Evolutionary conservation across 192 early-diverging fungal genomes (phyloP), one percentile per base, ranked within the genome.

Genomic region (Coemansia sp.): DNA sequence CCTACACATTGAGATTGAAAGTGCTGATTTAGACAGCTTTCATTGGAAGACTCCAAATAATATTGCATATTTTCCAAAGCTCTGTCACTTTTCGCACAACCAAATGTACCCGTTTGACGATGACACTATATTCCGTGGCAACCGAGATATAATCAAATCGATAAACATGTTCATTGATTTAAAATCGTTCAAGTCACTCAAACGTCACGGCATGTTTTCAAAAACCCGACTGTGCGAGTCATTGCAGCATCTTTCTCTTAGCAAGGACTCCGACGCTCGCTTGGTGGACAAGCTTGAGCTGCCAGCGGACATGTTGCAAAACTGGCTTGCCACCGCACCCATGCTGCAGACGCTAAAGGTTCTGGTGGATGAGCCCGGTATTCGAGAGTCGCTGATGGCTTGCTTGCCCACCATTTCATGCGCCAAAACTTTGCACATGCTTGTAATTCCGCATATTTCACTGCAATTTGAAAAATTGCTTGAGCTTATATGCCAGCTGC

Each of bases 91-190:
- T 24, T n/a, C 17, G 9, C 12, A n/a, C 19, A 59, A 59, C 21
- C 57, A 59, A 17, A 17, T 59, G 15, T 45, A 59, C 22, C 41
- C 57, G 17, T 59, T 59, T 24, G 21, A 22, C 3, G 41, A 59
- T 43, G 38, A 59, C 15, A 59, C 57, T 10, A 19, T 59, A 29
- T 59, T 43, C 8, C 22, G 57, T 9, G 35, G 57, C 35, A 59
- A 43, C 9, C 57, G 57, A 19, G 27, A 35, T 2, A 55, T 5
- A 29, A 55, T 55, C 10, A 25, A 35, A 17, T 55, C 53, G 6
- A 55, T 55, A 6, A 29, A 29, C 53, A 55, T 55, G 32, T 29
- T 15, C 4, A 2, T 55, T 14, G 53, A 25, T 55, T 24, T 15
- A 17, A 55, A 17, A 1, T 55, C 53, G 27, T 29, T 25, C 2